These are phyloP conservation scores for Mycosphaerella sp. DNA, from an alignment of 2,329 filamentous ascomycete species.

Conservation along the genomic window DNA sequence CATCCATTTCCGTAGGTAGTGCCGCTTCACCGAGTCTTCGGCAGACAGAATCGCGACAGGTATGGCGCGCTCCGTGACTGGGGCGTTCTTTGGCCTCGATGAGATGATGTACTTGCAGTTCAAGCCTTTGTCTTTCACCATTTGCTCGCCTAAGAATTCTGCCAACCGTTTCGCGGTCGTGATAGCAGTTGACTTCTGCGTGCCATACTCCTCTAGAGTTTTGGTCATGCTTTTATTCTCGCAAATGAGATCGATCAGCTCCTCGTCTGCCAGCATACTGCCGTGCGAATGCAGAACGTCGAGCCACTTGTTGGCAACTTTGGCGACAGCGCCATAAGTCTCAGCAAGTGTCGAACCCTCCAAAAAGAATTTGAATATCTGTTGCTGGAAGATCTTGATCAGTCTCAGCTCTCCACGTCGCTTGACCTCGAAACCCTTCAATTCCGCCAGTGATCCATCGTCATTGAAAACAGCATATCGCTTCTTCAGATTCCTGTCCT, in stretches of 20 bases:
- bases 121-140: slow-evolving; percentile 98
- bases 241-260: slow-evolving; percentile 98
- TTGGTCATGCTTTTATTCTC: slow-evolving; percentile 99
- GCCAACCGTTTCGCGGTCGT: slow-evolving; percentile 92
- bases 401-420: slow-evolving; percentile 95
- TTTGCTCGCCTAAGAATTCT: slow-evolving; percentile 94
- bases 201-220: slow-evolving; percentile 90
- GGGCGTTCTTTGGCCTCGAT: slow-evolving; percentile 73
- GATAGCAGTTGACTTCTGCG: slow-evolving; percentile 97
- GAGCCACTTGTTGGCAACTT: slow-evolving; percentile 92
- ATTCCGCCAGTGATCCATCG: slow-evolving; percentile 85
- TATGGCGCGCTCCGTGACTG: slow-evolving; percentile 89
- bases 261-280: slow-evolving; percentile 84
- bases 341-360: slow-evolving; percentile 82
- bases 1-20: slow-evolving; percentile 90
- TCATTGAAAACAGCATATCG: slow-evolving; percentile 99
- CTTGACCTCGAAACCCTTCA: slow-evolving; percentile 98
- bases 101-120: slow-evolving; percentile 99
- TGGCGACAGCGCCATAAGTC: slow-evolving; percentile 86
- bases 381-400: slow-evolving; percentile 99
- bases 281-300: slow-evolving; percentile 90
- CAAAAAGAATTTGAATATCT: slow-evolving; percentile 99
- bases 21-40: slow-evolving; percentile 77
- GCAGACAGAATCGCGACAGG: slow-evolving; percentile 97
- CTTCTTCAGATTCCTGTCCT: slow-evolving; percentile 99